Base-by-base conservation (phyloP, 192 early-diverging fungal species). In the Coemansia sp. region DNA sequence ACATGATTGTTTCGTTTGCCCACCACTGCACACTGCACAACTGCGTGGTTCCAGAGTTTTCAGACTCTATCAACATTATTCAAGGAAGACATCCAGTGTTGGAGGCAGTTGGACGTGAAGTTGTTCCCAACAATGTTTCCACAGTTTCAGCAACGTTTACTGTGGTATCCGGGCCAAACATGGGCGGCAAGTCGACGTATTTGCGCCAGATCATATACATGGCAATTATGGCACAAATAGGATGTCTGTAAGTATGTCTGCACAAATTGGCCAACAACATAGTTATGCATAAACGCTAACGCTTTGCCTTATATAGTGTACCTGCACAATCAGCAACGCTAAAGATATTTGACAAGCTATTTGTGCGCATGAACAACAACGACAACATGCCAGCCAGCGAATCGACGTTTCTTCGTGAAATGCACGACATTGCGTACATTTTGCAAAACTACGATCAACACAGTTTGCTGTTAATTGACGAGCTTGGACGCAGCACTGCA, bases 131-230 rank as follows among this genome's bases (percentile, higher is more conserved):
- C 61, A 89, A 91, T 59, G 73, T 85, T 8, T 86, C 75, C 57
- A 87, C 89, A 6, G 66, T 71, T 14, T 66, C 68, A 4, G 76
- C 75, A 0, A 86, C 82, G 16, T 84, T 95, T 61, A 93, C 90
- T 29, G 74, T 94, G 13, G 86, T 96, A 6, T 93, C 91, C 11
- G 95, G 95, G 0, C 91, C 94, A 7, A 97, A 97, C 66, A 95
- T 94, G 94, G 88, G 89, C 35, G 93, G 94, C 20, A 94, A 95
- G 69, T 88, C 88, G 12, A 94, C 93, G 6, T 95, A 93, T 70
- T 58, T 97, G 37, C 83, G 88, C 1, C 93, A 93, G 67, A 86
- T 93, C 27, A 89, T 90, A 1, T 81, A 94, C 6, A 65, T 93
- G 22, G 79, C 62, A 3, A 85, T 96, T 24, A 84, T 97, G 88